Percentiles rank a stretch among this genome's conserved stretches.
phyloP scores from a whole-genome alignment of 257 asterid species.

The Coffea canephora region DNA sequence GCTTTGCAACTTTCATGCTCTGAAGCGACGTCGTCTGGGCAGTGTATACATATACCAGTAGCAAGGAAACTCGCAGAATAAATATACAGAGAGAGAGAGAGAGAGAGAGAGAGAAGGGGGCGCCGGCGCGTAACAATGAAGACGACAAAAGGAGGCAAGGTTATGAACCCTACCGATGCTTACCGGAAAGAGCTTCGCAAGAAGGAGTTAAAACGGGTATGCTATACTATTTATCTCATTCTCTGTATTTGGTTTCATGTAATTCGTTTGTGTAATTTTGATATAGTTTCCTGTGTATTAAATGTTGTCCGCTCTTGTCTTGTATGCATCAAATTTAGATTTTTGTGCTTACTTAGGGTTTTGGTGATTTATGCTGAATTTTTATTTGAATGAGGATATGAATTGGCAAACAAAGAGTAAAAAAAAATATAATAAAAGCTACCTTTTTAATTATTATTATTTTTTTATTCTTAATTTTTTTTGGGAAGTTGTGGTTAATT shows the following conservation, averaged over 20 bases:
- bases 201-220: slow-evolving; percentile 86
- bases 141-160: slow-evolving; percentile 98
- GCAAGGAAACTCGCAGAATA: no score
- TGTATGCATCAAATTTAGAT: neutral
- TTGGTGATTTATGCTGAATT: neutral
- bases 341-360: neutral
- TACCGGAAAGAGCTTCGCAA: slow-evolving; percentile 91
- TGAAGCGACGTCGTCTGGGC: no score
- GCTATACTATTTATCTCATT: neutral
- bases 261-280: neutral
- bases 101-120: neutral
- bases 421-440: neutral
- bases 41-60: no score
- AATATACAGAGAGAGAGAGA: neutral
- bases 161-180: slow-evolving; percentile 99
- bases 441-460: neutral
- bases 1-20: no score
- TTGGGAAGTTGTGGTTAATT: neutral
- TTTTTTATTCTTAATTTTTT: neutral
- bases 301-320: neutral
- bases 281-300: neutral
- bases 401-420: neutral
- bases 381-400: neutral
- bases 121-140: slow-evolving; percentile 43
- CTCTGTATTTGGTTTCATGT: neutral